Percentiles rank a stretch among this genome's conserved stretches.
phyloP scores from a whole-genome alignment of 768 basidiomycete genomes.

The Amanita subjunquillea region DNA sequence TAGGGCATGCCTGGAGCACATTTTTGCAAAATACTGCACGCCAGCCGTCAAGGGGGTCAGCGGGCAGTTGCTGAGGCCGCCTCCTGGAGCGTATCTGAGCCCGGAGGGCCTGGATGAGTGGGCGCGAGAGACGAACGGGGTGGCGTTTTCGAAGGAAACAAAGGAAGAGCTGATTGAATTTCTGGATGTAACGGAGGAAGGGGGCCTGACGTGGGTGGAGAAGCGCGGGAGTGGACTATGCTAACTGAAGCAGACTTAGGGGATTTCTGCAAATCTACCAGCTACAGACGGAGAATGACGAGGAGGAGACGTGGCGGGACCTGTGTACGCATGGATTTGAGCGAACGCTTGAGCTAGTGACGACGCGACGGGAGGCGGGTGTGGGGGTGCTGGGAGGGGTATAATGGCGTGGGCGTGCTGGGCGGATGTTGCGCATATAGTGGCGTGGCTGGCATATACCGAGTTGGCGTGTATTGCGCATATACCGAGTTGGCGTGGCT shows the following conservation, averaged over 20 bases:
- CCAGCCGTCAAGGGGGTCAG: conserved; percentile 23
- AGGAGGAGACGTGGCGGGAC: conserved; percentile 80
- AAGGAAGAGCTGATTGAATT: conserved; percentile 72
- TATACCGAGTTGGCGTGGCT: too few species aligned
- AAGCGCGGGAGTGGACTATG: neutral
- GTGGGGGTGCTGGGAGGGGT: neutral
- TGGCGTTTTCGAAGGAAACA: conserved; percentile 64
- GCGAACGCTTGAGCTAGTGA: conserved; percentile 47
- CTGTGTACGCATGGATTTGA: conserved; percentile 72
- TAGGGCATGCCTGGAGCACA: conserved; percentile 60
- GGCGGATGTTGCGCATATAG: too few species aligned
- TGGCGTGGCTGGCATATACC: too few species aligned
- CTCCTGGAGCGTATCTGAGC: conserved; percentile 47
- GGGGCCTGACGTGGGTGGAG: conserved; percentile 49
- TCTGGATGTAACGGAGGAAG: conserved; percentile 64
- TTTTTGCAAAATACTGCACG: conserved; percentile 71
- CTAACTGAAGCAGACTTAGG: conserved; percentile 41
- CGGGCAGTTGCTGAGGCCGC: conserved; percentile 32
- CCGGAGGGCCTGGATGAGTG: conserved; percentile 59
- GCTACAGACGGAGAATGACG: conserved; percentile 77
- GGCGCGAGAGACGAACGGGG: conserved; percentile 77
- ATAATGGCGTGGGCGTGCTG: too few species aligned
- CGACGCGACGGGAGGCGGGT: conserved; percentile 38
- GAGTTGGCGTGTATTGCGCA: too few species aligned
- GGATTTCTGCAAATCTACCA: conserved; percentile 80